Conservation (phyloP, 2,329 filamentous ascomycete genomes). For the Fusarium equiseti region DNA sequence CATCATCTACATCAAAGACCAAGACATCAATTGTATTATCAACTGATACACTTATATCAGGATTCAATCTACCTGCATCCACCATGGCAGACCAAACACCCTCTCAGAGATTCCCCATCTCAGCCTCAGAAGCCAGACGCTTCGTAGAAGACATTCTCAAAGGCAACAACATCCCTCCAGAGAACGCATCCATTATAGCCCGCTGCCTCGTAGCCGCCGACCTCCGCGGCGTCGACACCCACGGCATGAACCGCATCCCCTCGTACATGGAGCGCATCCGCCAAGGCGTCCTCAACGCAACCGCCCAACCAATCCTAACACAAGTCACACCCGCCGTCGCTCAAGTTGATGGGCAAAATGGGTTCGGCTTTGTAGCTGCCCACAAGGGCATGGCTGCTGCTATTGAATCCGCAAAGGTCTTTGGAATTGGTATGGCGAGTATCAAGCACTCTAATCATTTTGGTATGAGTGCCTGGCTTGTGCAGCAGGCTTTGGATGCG, state of each 20-base stretch:
- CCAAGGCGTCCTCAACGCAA: conserved; percentile 73
- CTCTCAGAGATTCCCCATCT: conserved; percentile 49
- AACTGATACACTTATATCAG: background rate
- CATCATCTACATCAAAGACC: background rate
- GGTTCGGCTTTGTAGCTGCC: conserved; percentile 81
- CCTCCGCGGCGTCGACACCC: conserved; percentile 82
- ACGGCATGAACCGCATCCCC: conserved; percentile 81
- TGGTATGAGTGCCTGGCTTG: conserved; percentile 85
- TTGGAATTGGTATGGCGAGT: conserved; percentile 80
- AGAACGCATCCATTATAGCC: conserved; percentile 73
- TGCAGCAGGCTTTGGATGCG: conserved; percentile 80
- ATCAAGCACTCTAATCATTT: conserved; percentile 85
- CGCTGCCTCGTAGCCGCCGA: conserved; percentile 78
- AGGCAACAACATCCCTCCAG: conserved; percentile 69
- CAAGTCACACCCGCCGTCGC: conserved; percentile 78
- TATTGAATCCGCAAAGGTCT: conserved; percentile 72
- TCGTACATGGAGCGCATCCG: conserved; percentile 81
- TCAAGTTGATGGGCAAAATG: conserved; percentile 75
- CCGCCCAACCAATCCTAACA: conserved; percentile 67
- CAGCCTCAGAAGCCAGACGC: conserved; percentile 55
- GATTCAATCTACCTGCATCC: background rate
- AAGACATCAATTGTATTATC: background rate
- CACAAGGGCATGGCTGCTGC: conserved; percentile 74
- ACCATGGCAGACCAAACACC: conserved; percentile 35
- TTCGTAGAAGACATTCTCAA: conserved; percentile 68